Evolutionary conservation across 148 eudicot genomes (phyloP), one percentile per base, ranked within the genome.

Genomic region (Talinum fruticosum): DNA sequence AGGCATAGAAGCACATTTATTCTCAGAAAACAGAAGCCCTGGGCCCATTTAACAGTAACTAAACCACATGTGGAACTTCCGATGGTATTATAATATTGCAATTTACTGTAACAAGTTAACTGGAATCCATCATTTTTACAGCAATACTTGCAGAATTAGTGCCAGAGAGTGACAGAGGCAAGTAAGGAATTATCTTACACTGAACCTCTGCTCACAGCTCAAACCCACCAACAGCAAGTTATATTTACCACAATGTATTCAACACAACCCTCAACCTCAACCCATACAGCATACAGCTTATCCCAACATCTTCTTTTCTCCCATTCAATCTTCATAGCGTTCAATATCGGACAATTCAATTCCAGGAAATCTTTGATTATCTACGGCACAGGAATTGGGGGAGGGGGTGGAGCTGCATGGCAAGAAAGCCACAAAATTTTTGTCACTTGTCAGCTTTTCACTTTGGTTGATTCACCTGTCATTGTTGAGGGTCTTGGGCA

Each of bases 401-500:
- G n/a, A n/a, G n/a, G 36, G 23, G 71, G 30, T 26, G 28, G 28
- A 51, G 57, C 76, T 49, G 45, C 28, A 45, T 49, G 12, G 13
- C 36, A 21, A 53, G 38, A 36, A 51, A 32, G 65, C 26, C 15
- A 67, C 5, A 64, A 72, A 29, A 2, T 7, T 7, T 35, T 18
- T 6, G 28, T n/a, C 62, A 14, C 32, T 32, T 2, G 47, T 14
- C 29, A 53, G 61, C 61, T 45, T 34, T 18, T 33, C 41, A 57
- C 81, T 32, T 69, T 36, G 33, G 34, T n/a, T 70, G 64, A 45
- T 72, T 61, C 75, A 49, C 45, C 45, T 47, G 15, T 65, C 67
- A 76, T 76, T 85, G 88, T 74, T 81, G 88, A 73, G 86, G 76
- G 78, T 82, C 79, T 67, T 78, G 77, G 53, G 79, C 75, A 68